These are phyloP conservation scores for Basidiobolus heterosporus DNA, from an alignment of 371 early-diverging fungal genomes.

Conservation along the genomic window DNA sequence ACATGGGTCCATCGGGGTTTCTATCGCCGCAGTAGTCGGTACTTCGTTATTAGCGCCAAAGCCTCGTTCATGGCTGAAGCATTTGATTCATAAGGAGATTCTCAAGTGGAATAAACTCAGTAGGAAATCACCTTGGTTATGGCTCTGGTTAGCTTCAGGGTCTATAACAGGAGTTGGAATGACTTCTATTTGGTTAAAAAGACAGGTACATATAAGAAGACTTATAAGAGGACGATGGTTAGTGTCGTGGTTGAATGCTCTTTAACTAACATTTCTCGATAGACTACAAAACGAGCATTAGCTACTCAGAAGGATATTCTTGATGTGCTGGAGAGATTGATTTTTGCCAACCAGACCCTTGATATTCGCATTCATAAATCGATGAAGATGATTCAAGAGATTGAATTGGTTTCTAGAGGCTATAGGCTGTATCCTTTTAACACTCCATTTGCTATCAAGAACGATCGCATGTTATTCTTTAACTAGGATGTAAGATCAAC, in stretches of 20 bases:
- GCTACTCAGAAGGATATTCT: too few species aligned
- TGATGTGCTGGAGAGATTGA: conserved; percentile 20
- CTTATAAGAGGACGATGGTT: too few species aligned
- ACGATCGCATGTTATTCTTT: not conserved
- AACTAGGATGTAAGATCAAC: conserved; percentile 13
- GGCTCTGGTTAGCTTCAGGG: conserved; percentile 7
- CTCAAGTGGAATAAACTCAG: not conserved
- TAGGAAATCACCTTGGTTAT: conserved; percentile 9
- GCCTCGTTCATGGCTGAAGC: conserved; percentile 6
- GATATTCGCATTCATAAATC: conserved; percentile 40
- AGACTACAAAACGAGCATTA: too few species aligned
- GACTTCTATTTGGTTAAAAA: too few species aligned
- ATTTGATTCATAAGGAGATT: too few species aligned
- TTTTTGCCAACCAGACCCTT: conserved; percentile 26
- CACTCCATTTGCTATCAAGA: not conserved
- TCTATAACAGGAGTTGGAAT: too few species aligned
- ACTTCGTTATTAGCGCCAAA: conserved; percentile 11
- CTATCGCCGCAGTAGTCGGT: conserved; percentile 9
- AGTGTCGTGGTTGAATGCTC: too few species aligned
- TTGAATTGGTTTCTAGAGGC: conserved; percentile 52
- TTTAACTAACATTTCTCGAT: too few species aligned
- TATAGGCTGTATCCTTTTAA: conserved; percentile 25
- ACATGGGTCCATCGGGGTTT: not conserved
- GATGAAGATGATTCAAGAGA: conserved; percentile 46
- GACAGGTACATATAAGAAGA: not conserved